These are phyloP conservation scores for Poa pratensis DNA, from an alignment of 176 grass and related monocot genomes.

Conservation along the genomic window DNA sequence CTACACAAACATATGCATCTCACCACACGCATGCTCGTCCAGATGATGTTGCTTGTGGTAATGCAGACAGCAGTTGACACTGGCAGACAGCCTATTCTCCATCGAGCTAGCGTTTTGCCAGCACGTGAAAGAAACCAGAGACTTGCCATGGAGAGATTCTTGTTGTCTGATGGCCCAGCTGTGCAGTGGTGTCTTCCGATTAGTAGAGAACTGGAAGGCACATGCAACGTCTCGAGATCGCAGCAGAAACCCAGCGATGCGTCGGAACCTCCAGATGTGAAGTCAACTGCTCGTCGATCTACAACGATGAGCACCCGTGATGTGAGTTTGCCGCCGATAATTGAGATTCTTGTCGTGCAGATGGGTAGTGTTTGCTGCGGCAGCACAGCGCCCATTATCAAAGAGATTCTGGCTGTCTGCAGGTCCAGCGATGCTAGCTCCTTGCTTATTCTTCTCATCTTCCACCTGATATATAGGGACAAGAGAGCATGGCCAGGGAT, in stretches of 20 bases:
- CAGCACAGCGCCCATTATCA: not conserved
- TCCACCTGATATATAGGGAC: conserved; percentile 17
- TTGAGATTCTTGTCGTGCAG: not conserved
- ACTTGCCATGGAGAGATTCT: not conserved
- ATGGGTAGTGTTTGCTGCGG: conserved; percentile 6
- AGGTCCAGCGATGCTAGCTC: not conserved
- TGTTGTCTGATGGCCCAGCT: not conserved
- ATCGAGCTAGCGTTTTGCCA: not conserved
- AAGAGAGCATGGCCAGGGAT: not conserved
- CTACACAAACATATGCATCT: not conserved
- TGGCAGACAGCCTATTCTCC: not conserved
- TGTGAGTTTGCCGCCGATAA: not conserved
- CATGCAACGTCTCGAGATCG: not conserved
- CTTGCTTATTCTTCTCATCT: not conserved
- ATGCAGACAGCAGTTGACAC: not conserved
- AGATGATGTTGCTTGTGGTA: not conserved
- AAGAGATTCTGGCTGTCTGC: conserved; percentile 37
- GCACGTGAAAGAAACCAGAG: not conserved
- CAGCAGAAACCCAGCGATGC: not conserved
- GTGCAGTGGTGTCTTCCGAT: not conserved
- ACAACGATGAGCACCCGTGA: not conserved
- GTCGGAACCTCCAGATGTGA: not conserved
- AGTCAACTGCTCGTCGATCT: not conserved
- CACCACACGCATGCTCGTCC: not conserved
- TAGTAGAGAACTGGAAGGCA: not conserved